These are phyloP conservation scores for Neonectria sp. DNA, from an alignment of 2,329 filamentous ascomycete genomes.

Conservation along the genomic window DNA sequence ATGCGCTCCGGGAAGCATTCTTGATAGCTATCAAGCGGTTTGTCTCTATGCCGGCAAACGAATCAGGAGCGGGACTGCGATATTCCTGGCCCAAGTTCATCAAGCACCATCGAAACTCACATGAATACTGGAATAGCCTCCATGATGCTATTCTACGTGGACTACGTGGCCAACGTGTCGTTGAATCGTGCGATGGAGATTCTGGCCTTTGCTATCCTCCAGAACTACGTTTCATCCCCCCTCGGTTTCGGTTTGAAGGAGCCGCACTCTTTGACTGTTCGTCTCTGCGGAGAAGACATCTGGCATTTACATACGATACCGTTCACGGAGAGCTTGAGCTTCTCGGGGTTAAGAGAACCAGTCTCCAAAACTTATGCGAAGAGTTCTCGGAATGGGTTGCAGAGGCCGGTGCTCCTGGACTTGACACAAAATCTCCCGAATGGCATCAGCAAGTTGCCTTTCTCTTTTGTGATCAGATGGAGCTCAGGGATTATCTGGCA, in stretches of 20 bases:
- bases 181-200: neutral
- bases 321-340: constrained; percentile 1
- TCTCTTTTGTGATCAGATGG: neutral
- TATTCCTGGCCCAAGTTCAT: constrained; percentile 17
- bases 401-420: neutral
- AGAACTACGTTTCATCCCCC: constrained; percentile 6
- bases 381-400: constrained; percentile 7
- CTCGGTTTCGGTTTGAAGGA: constrained; percentile 12
- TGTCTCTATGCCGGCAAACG: neutral
- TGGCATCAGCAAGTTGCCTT: constrained; percentile 10
- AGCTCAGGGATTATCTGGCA: neutral
- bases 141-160: neutral
- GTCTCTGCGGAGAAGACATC: neutral
- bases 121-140: constrained; percentile 6
- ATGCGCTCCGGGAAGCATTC: neutral
- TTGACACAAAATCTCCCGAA: neutral
- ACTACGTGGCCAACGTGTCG: neutral
- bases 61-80: neutral
- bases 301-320: constrained; percentile 5
- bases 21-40: constrained; percentile 9
- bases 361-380: neutral
- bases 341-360: constrained; percentile 5
- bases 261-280: constrained; percentile 4
- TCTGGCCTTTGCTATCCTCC: neutral
- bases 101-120: constrained; percentile 9